Evolutionary conservation across 2,329 filamentous ascomycete genomes (phyloP).

Genomic region (Diplodia sapinea): DNA sequence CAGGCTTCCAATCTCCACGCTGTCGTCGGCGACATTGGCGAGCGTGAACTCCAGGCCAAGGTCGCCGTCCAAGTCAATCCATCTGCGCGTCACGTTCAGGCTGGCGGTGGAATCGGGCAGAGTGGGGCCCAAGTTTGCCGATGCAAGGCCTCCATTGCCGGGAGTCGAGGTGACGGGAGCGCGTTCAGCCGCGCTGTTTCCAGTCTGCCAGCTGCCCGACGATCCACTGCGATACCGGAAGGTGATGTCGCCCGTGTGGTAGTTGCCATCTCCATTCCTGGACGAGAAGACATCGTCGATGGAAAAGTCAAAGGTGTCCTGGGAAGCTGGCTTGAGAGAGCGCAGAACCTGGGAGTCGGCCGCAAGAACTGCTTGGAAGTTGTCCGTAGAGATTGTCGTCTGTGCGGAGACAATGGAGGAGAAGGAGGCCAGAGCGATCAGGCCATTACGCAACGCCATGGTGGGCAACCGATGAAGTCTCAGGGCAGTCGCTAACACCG

Average conservation of each 20-base stretch:
- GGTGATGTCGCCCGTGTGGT: conserved; percentile 65
- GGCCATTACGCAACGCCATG: conserved; percentile 3
- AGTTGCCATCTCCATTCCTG: conserved; percentile 59
- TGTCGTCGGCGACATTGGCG: conserved; percentile 50
- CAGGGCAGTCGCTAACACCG: neutral
- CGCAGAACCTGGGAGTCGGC: conserved; percentile 20
- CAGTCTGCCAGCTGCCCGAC: conserved; percentile 52
- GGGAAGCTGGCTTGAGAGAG: conserved; percentile 14
- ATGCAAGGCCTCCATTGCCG: conserved; percentile 44
- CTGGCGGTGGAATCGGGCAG: conserved; percentile 46
- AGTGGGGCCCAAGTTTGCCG: conserved; percentile 52
- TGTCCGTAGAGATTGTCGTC: conserved; percentile 15
- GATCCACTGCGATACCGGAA: conserved; percentile 58
- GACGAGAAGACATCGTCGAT: conserved; percentile 58
- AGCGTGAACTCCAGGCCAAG: conserved; percentile 60
- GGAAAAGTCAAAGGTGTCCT: conserved; percentile 59
- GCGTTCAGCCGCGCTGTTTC: conserved; percentile 55
- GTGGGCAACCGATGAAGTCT: neutral
- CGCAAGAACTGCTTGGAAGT: conserved; percentile 9
- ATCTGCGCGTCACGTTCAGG: conserved; percentile 58
- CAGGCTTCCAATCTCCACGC: conserved; percentile 62
- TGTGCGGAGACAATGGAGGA: neutral
- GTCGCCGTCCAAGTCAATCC: conserved; percentile 57
- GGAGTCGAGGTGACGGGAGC: conserved; percentile 44
- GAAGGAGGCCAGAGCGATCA: neutral